Conservation (phyloP, 2,329 filamentous ascomycete genomes). For the Colletotrichum sp. region DNA sequence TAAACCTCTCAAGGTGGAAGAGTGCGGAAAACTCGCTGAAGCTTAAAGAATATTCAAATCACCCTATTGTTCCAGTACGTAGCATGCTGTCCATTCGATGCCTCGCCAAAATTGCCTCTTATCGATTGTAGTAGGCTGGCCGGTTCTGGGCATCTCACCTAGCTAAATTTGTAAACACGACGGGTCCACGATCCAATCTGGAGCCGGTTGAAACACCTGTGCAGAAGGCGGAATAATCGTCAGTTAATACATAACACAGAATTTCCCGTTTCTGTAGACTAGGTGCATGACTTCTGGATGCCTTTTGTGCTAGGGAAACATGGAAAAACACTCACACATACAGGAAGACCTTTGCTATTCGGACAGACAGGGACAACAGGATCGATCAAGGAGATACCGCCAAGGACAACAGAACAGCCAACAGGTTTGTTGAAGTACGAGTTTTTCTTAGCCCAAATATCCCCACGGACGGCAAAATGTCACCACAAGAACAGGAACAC, state of each 20-base stretch:
- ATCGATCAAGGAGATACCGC: background rate
- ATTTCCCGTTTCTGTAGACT: background rate
- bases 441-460: background rate
- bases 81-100: background rate
- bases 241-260: too few species aligned
- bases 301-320: background rate
- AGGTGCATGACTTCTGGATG: background rate
- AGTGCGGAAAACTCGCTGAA: background rate
- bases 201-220: too few species aligned
- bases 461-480: background rate
- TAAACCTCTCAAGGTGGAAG: background rate
- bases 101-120: too few species aligned
- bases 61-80: background rate
- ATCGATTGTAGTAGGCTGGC: too few species aligned
- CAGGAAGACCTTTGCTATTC: background rate
- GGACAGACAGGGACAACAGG: background rate
- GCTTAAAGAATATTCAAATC: background rate
- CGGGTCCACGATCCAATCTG: too few species aligned
- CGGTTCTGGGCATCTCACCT: too few species aligned
- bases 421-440: too few species aligned
- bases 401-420: background rate
- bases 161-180: too few species aligned
- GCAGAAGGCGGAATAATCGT: too few species aligned
- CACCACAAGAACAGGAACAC: background rate
- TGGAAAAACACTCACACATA: background rate